A percentile compares a stretch with the other conserved stretches of the same genome.
phyloP scores from a whole-genome alignment of 164 flowering plant genomes.

The Kingdonia uniflora region DNA sequence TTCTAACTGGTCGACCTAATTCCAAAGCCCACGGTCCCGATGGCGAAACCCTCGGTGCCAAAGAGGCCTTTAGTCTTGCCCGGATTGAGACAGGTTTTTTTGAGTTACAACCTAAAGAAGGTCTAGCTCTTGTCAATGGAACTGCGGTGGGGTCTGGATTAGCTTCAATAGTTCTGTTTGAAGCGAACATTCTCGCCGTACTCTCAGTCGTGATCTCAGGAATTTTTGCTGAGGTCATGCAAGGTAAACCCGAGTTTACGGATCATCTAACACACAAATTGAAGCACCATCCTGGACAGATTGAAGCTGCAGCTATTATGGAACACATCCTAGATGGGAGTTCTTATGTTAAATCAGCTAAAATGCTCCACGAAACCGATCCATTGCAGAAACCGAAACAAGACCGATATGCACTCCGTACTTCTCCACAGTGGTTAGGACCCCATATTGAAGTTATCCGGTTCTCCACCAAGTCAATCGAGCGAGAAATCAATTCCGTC shows the following conservation, averaged over 20 bases:
- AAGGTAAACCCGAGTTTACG: slow-evolving; percentile 13
- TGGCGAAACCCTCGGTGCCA: neutral
- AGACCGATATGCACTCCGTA: slow-evolving; percentile 14
- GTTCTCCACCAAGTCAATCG: slow-evolving; percentile 18
- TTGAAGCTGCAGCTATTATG: slow-evolving; percentile 21
- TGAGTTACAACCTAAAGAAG: slow-evolving; percentile 16
- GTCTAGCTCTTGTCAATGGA: slow-evolving; percentile 13
- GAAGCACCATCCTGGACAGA: slow-evolving; percentile 22
- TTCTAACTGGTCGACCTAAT: slow-evolving; percentile 10
- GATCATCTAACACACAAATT: slow-evolving; percentile 16
- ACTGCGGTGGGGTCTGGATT: slow-evolving; percentile 18
- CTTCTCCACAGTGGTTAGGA: slow-evolving; percentile 17
- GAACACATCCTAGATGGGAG: slow-evolving; percentile 11
- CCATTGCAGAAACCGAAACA: slow-evolving; percentile 16
- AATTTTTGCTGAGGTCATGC: slow-evolving; percentile 14
- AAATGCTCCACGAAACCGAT: slow-evolving; percentile 4
- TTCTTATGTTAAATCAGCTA: slow-evolving; percentile 12
- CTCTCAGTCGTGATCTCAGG: slow-evolving; percentile 9
- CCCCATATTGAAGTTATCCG: slow-evolving; percentile 24
- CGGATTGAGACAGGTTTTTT: slow-evolving; percentile 6
- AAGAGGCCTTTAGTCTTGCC: slow-evolving; percentile 4
- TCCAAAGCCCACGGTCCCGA: slow-evolving; percentile 1
- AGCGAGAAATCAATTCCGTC: slow-evolving; percentile 25
- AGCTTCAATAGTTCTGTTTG: slow-evolving; percentile 12
- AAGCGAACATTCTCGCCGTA: slow-evolving; percentile 12